phyloP scores from a whole-genome alignment of 768 basidiomycete species.

The Udeniomyces megalosporus region DNA sequence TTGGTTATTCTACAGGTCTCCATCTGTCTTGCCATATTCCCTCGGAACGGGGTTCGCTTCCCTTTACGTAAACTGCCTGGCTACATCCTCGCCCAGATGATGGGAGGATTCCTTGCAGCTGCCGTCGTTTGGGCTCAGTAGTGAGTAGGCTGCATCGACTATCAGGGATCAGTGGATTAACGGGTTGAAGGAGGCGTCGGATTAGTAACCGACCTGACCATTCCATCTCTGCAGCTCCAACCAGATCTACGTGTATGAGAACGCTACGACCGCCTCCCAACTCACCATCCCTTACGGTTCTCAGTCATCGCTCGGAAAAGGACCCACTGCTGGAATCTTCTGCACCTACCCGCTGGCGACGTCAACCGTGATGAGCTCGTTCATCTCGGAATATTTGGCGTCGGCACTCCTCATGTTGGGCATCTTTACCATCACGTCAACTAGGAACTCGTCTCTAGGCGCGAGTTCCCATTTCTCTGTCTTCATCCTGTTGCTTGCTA shows the following conservation, averaged over 20 bases:
- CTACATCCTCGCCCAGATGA: conserved; percentile 12
- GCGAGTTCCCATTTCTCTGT: conserved; percentile 2
- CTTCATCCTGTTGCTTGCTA: conserved; percentile 8
- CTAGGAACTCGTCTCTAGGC: not conserved
- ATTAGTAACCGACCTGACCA: not conserved
- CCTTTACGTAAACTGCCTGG: conserved; percentile 2
- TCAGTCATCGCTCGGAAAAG: not conserved
- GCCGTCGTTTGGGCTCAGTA: conserved; percentile 10
- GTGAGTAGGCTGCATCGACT: not conserved
- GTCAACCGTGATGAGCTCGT: not conserved
- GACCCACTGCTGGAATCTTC: conserved; percentile 14
- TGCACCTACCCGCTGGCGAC: conserved; percentile 7
- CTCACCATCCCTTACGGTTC: conserved; percentile 1
- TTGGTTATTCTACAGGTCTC: not conserved
- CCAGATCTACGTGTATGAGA: conserved; percentile 7
- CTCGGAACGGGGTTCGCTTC: conserved; percentile 3
- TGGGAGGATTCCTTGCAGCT: conserved; percentile 14
- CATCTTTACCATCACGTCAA: conserved; percentile 9
- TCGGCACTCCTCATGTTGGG: conserved; percentile 12
- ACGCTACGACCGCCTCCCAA: not conserved
- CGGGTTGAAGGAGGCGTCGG: not conserved
- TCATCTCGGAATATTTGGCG: conserved; percentile 10
- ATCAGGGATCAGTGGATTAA: not conserved
- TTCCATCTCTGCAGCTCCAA: not conserved
- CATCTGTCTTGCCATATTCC: conserved; percentile 5